These are phyloP conservation scores for Linnemannia zychae DNA, from an alignment of 192 early-diverging fungal genomes.

Conservation along the genomic window DNA sequence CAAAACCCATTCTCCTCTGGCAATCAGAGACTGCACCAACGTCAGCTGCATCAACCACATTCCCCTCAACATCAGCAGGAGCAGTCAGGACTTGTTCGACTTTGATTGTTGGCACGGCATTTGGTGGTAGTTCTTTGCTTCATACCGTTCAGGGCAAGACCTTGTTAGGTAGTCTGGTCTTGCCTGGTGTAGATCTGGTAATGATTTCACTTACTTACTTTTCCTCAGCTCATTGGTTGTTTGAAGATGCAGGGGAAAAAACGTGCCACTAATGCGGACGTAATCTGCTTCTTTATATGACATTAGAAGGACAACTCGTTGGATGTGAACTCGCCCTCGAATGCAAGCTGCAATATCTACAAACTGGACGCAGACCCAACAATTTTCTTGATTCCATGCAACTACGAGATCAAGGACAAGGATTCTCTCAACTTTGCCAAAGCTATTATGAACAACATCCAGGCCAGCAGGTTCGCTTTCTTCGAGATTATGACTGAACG, in stretches of 20 bases:
- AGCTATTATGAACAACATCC: slow-evolving; percentile 35
- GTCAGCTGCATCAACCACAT: background rate
- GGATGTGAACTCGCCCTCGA: slow-evolving; percentile 33
- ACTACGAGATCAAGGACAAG: slow-evolving; percentile 51
- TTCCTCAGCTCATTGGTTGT: background rate
- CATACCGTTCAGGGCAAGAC: slow-evolving; percentile 37
- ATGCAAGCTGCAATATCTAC: slow-evolving; percentile 50
- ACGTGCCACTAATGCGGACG: background rate
- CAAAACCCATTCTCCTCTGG: slow-evolving; percentile 48
- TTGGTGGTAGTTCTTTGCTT: slow-evolving; percentile 35
- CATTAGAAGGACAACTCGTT: slow-evolving; percentile 41
- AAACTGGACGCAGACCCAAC: slow-evolving; percentile 27
- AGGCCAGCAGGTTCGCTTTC: slow-evolving; percentile 26
- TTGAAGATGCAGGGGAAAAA: background rate
- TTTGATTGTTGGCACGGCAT: slow-evolving; percentile 38
- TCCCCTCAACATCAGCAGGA: background rate
- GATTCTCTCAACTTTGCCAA: slow-evolving; percentile 48
- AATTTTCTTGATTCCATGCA: slow-evolving; percentile 30
- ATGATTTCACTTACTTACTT: background rate
- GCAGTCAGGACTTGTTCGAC: slow-evolving; percentile 23
- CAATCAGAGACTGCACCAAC: background rate
- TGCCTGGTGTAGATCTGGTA: slow-evolving; percentile 45
- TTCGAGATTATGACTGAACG: background rate
- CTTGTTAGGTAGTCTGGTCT: slow-evolving; percentile 30
- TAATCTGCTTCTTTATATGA: background rate